Percentiles rank a stretch among this genome's conserved stretches.
phyloP scores from a whole-genome alignment of 1,284 basidiomycete genomes.

The Xerocomus minutiporus region DNA sequence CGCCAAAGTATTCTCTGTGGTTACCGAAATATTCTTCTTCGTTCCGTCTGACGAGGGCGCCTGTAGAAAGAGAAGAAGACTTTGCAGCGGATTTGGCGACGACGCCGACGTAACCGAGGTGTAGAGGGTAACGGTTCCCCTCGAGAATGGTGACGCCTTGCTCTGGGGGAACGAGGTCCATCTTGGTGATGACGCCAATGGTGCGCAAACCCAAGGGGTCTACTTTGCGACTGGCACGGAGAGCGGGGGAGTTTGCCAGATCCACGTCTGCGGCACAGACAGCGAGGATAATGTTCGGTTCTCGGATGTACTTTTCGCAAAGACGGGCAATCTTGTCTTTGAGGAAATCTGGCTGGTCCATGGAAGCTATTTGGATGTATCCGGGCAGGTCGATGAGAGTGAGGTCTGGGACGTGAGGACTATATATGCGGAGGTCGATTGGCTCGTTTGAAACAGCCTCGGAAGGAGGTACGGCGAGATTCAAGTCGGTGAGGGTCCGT shows the following conservation, averaged over 20 bases:
- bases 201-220: constrained; percentile 94
- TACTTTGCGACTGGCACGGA: constrained; percentile 88
- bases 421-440: constrained; percentile 95
- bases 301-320: constrained; percentile 95
- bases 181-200: constrained; percentile 98
- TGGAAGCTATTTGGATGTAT: constrained; percentile 91
- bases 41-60: constrained; percentile 56
- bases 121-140: constrained; percentile 95
- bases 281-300: constrained; percentile 97
- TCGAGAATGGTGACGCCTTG: constrained; percentile 78
- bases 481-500: constrained; percentile 90
- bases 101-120: constrained; percentile 97
- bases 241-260: constrained; percentile 94
- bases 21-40: constrained; percentile 81
- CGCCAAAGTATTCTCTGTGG: constrained; percentile 71
- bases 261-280: constrained; percentile 99
- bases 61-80: constrained; percentile 40
- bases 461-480: constrained; percentile 84
- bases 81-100: constrained; percentile 74
- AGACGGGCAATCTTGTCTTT: constrained; percentile 89
- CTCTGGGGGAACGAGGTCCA: constrained; percentile 91
- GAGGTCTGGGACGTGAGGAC: constrained; percentile 92
- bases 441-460: constrained; percentile 93
- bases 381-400: constrained; percentile 97
- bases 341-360: constrained; percentile 94